phyloP scores from a whole-genome alignment of 2,329 filamentous ascomycete species.

The Aspergillus piperis region DNA sequence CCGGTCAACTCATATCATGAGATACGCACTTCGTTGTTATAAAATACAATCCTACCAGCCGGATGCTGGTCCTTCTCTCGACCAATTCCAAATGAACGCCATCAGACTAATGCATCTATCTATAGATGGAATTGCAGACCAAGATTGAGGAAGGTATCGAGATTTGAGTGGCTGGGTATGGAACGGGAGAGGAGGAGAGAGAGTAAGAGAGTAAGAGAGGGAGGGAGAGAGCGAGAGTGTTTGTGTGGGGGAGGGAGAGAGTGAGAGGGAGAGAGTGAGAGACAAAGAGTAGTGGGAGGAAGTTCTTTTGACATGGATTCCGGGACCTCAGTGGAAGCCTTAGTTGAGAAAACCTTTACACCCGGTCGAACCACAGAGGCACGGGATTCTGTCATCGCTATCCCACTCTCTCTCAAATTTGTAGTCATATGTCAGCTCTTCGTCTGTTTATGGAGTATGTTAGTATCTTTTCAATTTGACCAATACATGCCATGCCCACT shows the following conservation, averaged over 20 bases:
- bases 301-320: neutral
- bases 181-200: neutral
- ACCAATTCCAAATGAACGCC: conserved; percentile 6
- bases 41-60: neutral
- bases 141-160: neutral
- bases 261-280: neutral
- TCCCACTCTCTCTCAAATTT: conserved; percentile 98
- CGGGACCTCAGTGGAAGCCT: conserved; percentile 27
- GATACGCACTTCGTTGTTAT: neutral
- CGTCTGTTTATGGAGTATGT: conserved; percentile 61
- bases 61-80: neutral
- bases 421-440: conserved; percentile 99
- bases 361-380: conserved; percentile 90
- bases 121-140: conserved; percentile 1
- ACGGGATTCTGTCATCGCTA: conserved; percentile 92
- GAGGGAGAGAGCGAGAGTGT: neutral
- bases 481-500: conserved; percentile 45
- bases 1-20: neutral
- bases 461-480: conserved; percentile 4
- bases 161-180: neutral
- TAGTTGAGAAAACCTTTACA: conserved; percentile 99
- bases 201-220: neutral
- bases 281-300: neutral
- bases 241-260: neutral
- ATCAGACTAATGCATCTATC: conserved; percentile 9